Conservation (phyloP, 306 rosid genomes). For the Senna siamea region DNA sequence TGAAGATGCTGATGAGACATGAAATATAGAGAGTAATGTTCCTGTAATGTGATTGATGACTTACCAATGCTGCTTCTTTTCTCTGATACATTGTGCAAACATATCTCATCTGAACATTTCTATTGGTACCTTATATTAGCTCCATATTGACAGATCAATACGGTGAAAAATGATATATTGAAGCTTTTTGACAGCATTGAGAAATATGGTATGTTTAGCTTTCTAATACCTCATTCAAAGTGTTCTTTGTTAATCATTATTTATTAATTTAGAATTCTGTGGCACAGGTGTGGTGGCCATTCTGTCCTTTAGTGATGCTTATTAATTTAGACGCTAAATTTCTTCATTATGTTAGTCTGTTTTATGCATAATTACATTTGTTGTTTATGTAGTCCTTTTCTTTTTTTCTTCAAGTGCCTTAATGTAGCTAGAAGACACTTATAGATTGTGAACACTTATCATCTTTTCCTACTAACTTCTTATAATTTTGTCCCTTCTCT, state of each 20-base stretch:
- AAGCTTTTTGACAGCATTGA: conserved; percentile 96
- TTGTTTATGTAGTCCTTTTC: not conserved
- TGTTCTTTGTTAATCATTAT: conserved; percentile 1
- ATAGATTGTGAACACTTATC: conserved; percentile 18
- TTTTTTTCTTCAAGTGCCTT: not conserved
- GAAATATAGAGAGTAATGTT: not conserved
- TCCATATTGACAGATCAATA: conserved; percentile 64
- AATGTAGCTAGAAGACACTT: conserved; percentile 32
- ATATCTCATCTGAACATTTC: conserved; percentile 13
- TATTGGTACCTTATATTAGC: conserved; percentile 38
- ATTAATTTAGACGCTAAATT: conserved; percentile 10
- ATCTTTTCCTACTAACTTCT: conserved; percentile 11
- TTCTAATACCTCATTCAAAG: conserved; percentile 26
- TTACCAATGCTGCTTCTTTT: conserved; percentile 18
- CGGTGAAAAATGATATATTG: conserved; percentile 73
- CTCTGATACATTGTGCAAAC: conserved; percentile 1
- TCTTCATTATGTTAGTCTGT: not conserved
- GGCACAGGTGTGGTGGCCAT: conserved; percentile 10
- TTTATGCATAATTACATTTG: conserved; percentile 4
- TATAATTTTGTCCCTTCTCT: not conserved
- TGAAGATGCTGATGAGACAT: not conserved
- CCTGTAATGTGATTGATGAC: not conserved
- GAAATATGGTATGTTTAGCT: conserved; percentile 82
- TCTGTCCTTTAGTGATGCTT: conserved; percentile 16
- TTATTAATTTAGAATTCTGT: not conserved